Evolutionary conservation across 805 yeast genomes (phyloP).

Genomic region (Candida michaelii): DNA sequence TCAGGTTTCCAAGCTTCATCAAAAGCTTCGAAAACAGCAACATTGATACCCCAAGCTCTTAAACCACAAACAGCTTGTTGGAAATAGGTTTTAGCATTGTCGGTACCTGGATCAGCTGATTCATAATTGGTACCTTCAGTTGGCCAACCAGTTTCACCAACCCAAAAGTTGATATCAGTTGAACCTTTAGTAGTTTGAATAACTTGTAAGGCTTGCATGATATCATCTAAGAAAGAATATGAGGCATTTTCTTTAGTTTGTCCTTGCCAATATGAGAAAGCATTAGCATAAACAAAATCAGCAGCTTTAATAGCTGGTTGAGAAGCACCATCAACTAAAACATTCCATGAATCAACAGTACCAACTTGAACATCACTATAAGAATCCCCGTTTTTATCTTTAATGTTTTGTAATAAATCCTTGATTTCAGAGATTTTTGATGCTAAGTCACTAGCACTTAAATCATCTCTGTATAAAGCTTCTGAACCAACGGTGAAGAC

Average conservation of each 20-base stretch:
- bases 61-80: constrained; percentile 86
- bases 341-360: constrained; percentile 95
- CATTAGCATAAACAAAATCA: constrained; percentile 88
- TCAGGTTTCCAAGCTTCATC: constrained; percentile 97
- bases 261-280: constrained; percentile 99
- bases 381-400: constrained; percentile 79
- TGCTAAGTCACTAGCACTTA: constrained; percentile 76
- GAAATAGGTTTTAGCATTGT: constrained; percentile 81
- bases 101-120: constrained; percentile 62
- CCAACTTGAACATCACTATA: constrained; percentile 78
- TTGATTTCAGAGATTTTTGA: constrained; percentile 62
- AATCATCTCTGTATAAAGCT: constrained; percentile 87
- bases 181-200: constrained; percentile 86
- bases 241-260: constrained; percentile 81
- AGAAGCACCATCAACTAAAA: constrained; percentile 76
- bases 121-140: constrained; percentile 77
- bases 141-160: constrained; percentile 99
- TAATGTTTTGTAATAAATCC: constrained; percentile 55
- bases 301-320: constrained; percentile 72
- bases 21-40: constrained; percentile 89
- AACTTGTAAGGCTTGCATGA: constrained; percentile 93
- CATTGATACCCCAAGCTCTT: constrained; percentile 95
- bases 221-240: constrained; percentile 91
- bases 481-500: constrained; percentile 92
- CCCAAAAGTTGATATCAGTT: constrained; percentile 86